phyloP scores from a whole-genome alignment of 202 grass and related monocot species.

The Cymbopogon flexuosus region DNA sequence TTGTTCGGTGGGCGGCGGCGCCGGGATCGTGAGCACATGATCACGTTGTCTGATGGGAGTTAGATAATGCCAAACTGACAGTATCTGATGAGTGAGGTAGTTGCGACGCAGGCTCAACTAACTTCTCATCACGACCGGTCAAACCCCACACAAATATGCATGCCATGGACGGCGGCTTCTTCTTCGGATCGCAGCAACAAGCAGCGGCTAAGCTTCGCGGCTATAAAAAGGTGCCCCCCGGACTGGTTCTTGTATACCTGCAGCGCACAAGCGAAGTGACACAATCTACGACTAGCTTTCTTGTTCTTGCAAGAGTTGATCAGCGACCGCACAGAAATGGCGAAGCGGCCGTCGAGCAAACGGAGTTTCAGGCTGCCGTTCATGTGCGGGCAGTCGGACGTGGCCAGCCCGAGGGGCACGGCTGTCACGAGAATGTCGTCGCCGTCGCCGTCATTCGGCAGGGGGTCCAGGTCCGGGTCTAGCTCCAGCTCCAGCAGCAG shows the following conservation, averaged over 20 bases:
- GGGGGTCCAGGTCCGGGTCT: constrained; percentile 6
- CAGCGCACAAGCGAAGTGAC: constrained; percentile 3
- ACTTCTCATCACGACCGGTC: constrained; percentile 29
- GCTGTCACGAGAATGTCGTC: neutral
- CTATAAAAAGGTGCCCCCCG: constrained; percentile 39
- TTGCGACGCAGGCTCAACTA: constrained; percentile 36
- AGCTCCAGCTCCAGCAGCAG: constrained; percentile 30
- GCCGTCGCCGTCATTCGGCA: constrained; percentile 25
- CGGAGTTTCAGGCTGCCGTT: constrained; percentile 67
- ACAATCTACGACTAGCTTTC: neutral
- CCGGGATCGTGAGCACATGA: constrained; percentile 49
- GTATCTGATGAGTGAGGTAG: constrained; percentile 32
- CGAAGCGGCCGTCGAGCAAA: constrained; percentile 47
- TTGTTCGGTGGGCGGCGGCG: constrained; percentile 57
- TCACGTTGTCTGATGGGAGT: constrained; percentile 45
- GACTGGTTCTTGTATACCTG: constrained; percentile 10
- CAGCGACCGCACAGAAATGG: constrained; percentile 34
- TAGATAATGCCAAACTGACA: constrained; percentile 52
- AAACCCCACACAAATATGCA: constrained; percentile 30
- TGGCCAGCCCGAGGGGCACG: constrained; percentile 22
- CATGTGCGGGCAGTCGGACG: constrained; percentile 52
- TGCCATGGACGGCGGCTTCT: neutral
- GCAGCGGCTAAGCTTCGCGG: neutral
- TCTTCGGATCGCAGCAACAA: neutral
- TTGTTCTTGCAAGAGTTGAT: constrained; percentile 27